Evolutionary conservation across 2,329 filamentous ascomycete species (phyloP), one percentile per base, ranked within the genome.

Genomic region (Colletotrichum trifolii): DNA sequence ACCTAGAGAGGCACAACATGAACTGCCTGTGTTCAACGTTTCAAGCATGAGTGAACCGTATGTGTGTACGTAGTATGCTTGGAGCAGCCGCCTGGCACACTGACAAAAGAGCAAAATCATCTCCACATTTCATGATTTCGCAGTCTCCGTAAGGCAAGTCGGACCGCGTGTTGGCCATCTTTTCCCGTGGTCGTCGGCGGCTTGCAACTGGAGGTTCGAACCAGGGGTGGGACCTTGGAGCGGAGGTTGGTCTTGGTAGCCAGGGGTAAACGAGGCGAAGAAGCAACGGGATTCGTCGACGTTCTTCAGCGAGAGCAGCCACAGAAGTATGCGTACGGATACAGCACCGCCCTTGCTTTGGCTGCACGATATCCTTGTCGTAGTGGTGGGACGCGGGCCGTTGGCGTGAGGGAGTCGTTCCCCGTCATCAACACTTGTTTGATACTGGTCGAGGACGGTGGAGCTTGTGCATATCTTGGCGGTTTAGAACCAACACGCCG

Each of bases 321-420:
- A 50, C 43, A 54, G 3, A 4, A 4, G 25, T 25, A 25, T 25
- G 25, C 3, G 25, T 15, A 49, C 42, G 57, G 40, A 47, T 40
- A 15, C 49, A 54, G 9, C 13, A n/a, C 33, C n/a, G 57, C 25
- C 42, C 40, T 35, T 17, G 17, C 15, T 34, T 9, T 5, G 36
- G 36, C 33, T 55, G 52, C 52, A 42, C 12, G 25, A 45, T 25
- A 38, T 15, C 50, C 58, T 55, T 36, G 38, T 25, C 17, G 3
- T n/a, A 10, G 50, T 61, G 58, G 52, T 56, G 50, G 50, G 52
- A 17, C 17, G 17, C 17, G 17, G 17, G 17, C 17, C 17, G 17
- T 17, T 61, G 58, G 52, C 48, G 50, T 56, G 52, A 61, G 33
- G 38, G 50, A 45, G 52, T 50, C 58, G 45, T 54, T 54, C 50